Percentiles rank a stretch among this genome's conserved stretches.
These are phyloP conservation scores for Naganishia antarctica DNA, from an alignment of 768 basidiomycete genomes.

Conservation along the genomic window DNA sequence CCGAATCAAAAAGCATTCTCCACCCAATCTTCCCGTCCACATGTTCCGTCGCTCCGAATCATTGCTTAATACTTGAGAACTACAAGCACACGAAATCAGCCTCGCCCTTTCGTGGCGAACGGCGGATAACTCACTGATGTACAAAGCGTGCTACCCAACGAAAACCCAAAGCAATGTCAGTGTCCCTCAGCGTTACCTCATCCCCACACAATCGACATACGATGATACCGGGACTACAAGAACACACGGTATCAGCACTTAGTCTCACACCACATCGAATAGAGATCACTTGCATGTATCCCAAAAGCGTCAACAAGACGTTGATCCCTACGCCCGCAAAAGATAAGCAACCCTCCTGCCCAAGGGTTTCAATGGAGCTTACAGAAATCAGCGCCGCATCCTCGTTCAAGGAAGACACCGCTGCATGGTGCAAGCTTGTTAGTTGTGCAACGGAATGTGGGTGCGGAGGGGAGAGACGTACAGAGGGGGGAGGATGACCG, in stretches of 20 bases:
- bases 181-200: not conserved
- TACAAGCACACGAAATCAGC: not conserved
- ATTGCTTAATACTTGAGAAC: constrained; percentile 29
- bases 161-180: not conserved
- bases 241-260: not conserved
- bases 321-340: constrained; percentile 54
- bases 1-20: too few relatives aligned
- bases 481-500: not conserved
- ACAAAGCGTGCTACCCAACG: constrained; percentile 29
- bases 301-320: constrained; percentile 62
- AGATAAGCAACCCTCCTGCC: too few relatives aligned
- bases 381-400: constrained; percentile 69
- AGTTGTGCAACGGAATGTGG: not conserved
- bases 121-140: constrained; percentile 22
- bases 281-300: constrained; percentile 61
- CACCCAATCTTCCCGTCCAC: too few relatives aligned
- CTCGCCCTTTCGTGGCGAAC: not conserved
- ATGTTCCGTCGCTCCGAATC: too few relatives aligned
- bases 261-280: constrained; percentile 24
- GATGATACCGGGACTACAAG: constrained; percentile 28
- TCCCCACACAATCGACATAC: constrained; percentile 2
- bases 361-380: constrained; percentile 38
- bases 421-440: not conserved
- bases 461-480: too few relatives aligned
- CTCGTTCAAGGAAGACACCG: constrained; percentile 78